Evolutionary conservation across 306 rosid genomes (phyloP).

Genomic region (Alnus rubra): DNA sequence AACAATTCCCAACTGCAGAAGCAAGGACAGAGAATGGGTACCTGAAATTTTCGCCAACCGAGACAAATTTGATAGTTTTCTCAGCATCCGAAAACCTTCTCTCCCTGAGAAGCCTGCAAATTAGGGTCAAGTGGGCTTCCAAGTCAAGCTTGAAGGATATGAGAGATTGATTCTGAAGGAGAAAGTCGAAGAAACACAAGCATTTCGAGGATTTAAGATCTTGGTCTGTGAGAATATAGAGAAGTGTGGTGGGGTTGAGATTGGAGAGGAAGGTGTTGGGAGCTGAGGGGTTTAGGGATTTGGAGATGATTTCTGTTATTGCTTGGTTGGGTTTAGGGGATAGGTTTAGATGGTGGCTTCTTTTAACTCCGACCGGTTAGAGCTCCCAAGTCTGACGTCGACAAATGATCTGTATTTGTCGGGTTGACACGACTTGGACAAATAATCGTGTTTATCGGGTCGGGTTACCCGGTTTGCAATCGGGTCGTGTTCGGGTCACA

Average conservation of each 20-base stretch:
- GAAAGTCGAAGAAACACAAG: slow-evolving; percentile 34
- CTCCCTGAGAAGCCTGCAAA: slow-evolving; percentile 30
- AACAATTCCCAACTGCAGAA: slow-evolving; percentile 21
- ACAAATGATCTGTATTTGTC: no score
- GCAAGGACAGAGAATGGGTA: slow-evolving; percentile 36
- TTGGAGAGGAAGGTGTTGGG: slow-evolving; percentile 22
- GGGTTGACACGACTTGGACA: no score
- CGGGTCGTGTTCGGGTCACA: no score
- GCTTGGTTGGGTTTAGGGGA: slow-evolving; percentile 5
- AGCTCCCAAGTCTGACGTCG: no score
- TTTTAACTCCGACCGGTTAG: neutral
- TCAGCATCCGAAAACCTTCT: slow-evolving; percentile 28
- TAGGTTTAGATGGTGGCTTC: slow-evolving; percentile 3
- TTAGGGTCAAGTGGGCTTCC: slow-evolving; percentile 36
- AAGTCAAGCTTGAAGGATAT: slow-evolving; percentile 31
- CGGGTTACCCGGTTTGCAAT: no score
- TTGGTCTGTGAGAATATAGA: slow-evolving; percentile 32
- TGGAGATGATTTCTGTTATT: slow-evolving; percentile 7
- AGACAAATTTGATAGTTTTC: slow-evolving; percentile 15
- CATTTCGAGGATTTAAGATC: slow-evolving; percentile 27
- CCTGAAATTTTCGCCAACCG: slow-evolving; percentile 16
- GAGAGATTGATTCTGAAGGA: slow-evolving; percentile 27
- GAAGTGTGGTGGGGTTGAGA: slow-evolving; percentile 29
- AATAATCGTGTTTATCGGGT: no score
- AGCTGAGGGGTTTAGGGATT: neutral